Evolutionary conservation across 169 alveolate species (phyloP).

Genomic region (Babesia sp.): DNA sequence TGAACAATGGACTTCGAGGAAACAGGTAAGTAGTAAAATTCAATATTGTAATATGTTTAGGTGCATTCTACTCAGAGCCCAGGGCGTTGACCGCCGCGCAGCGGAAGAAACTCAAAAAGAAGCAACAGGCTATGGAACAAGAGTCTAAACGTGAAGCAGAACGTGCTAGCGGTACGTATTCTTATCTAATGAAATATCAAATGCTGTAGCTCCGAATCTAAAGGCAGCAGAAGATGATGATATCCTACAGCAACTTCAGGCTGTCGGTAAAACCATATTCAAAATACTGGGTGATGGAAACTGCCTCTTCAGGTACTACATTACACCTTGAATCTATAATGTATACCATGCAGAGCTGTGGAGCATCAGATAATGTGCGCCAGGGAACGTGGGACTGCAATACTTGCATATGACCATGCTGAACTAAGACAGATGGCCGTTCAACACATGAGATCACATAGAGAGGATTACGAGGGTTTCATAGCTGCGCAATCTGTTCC

Average conservation of each 20-base stretch:
- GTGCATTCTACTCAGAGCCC: slow-evolving; percentile 24
- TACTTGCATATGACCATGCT: slow-evolving; percentile 16
- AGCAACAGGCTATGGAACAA: slow-evolving; percentile 32
- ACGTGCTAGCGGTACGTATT: not conserved
- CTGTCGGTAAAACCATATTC: slow-evolving; percentile 4
- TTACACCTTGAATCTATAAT: too few species aligned
- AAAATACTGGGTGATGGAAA: slow-evolving; percentile 63
- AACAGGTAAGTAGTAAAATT: not conserved
- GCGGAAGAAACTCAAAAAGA: slow-evolving; percentile 61
- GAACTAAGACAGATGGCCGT: slow-evolving; percentile 28
- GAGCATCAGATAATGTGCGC: slow-evolving; percentile 53
- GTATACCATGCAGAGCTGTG: slow-evolving; percentile 14
- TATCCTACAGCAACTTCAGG: not conserved
- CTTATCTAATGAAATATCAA: too few species aligned
- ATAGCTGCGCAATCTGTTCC: not conserved
- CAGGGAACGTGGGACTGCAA: not conserved
- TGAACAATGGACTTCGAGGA: not conserved
- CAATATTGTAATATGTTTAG: not conserved
- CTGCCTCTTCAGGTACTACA: slow-evolving; percentile 56
- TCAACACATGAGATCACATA: slow-evolving; percentile 26
- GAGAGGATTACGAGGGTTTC: slow-evolving; percentile 37
- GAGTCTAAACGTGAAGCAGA: slow-evolving; percentile 27
- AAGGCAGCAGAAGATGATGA: slow-evolving; percentile 29
- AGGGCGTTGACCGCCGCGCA: slow-evolving; percentile 45
- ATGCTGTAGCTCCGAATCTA: slow-evolving; percentile 15